Evolutionary conservation across 164 flowering plant species (phyloP).

Genomic region (Magnolia changhungtana): DNA sequence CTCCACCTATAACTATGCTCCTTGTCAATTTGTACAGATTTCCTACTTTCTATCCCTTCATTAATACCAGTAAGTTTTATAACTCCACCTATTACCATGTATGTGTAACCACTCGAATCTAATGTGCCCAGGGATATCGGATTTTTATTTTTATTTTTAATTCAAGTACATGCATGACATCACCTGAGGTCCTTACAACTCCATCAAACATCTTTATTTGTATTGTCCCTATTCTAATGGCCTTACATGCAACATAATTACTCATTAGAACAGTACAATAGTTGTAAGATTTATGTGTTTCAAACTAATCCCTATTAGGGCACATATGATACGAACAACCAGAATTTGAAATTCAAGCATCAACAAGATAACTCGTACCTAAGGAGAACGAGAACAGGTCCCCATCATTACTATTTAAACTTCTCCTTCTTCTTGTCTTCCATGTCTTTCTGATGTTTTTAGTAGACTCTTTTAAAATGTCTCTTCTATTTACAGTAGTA

Average conservation of each 20-base stretch:
- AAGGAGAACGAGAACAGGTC: no score
- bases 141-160: neutral
- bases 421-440: no score
- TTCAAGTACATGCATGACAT: neutral
- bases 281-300: neutral
- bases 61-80: neutral
- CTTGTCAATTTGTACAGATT: neutral
- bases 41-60: neutral
- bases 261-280: neutral
- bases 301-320: neutral
- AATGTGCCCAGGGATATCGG: neutral
- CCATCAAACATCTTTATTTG: neutral
- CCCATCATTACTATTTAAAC: no score
- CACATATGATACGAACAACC: neutral
- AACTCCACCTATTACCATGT: neutral
- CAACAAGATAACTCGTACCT: no score
- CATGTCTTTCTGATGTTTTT: no score
- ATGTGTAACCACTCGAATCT: neutral
- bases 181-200: neutral
- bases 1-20: neutral
- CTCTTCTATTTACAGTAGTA: no score
- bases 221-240: neutral
- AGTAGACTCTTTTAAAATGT: no score
- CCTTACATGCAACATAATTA: neutral
- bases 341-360: no score